phyloP scores from a whole-genome alignment of 805 yeast species.

The Kluyveromyces siamensis region DNA sequence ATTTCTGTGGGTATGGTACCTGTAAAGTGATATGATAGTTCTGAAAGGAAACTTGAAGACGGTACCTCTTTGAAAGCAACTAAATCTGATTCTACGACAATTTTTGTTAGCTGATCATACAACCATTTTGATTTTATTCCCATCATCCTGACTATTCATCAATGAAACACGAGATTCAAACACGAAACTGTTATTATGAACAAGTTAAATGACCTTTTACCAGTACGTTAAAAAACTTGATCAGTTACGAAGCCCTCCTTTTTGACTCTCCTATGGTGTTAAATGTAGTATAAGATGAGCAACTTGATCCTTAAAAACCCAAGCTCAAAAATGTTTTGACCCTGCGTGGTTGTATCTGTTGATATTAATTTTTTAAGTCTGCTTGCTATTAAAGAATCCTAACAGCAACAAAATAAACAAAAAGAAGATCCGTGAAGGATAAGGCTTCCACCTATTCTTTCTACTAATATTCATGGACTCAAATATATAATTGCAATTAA shows the following conservation, averaged over 20 bases:
- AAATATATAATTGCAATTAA: too few species aligned
- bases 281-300: not conserved
- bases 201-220: not conserved
- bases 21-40: slow-evolving; percentile 16
- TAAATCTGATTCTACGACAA: slow-evolving; percentile 11
- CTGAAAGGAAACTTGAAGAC: slow-evolving; percentile 13
- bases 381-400: not conserved
- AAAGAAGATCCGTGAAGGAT: not conserved
- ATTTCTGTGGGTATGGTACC: slow-evolving; percentile 19
- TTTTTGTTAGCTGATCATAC: slow-evolving; percentile 9
- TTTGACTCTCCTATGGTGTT: not conserved
- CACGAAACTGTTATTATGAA: not conserved
- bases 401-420: not conserved
- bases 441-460: too few species aligned
- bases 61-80: slow-evolving; percentile 6
- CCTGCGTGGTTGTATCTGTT: not conserved
- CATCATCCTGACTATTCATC: slow-evolving; percentile 13
- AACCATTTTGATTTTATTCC: slow-evolving; percentile 17
- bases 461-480: too few species aligned
- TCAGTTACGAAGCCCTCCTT: not conserved
- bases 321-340: not conserved
- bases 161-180: not conserved
- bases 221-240: not conserved
- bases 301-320: not conserved
- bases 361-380: not conserved